Conservation (phyloP, 805 yeast species). For the Cyberlindnera subsufficiens region DNA sequence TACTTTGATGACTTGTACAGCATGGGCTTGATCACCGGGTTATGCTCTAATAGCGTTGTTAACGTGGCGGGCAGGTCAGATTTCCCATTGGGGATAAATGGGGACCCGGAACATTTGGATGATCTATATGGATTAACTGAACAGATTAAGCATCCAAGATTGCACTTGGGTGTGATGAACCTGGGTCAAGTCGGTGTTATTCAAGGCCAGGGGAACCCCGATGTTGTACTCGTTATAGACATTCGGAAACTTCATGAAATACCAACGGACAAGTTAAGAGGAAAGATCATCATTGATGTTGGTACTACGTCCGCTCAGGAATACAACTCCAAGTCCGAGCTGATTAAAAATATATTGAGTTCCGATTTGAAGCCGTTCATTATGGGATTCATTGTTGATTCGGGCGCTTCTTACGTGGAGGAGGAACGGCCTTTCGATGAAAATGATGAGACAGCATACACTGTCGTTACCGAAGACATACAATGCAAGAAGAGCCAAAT, state of each 20-base stretch:
- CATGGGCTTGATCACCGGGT: conserved; percentile 2
- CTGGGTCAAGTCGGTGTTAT: conserved; percentile 10
- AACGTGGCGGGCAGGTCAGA: conserved; percentile 3
- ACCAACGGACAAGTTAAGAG: not conserved
- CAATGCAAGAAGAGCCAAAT: not conserved
- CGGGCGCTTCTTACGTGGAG: conserved; percentile 5
- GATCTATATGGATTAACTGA: not conserved
- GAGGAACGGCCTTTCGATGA: conserved; percentile 1
- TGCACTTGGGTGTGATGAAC: conserved; percentile 4
- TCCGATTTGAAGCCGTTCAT: not conserved
- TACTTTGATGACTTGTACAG: conserved; percentile 12
- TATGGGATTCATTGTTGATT: conserved; percentile 7
- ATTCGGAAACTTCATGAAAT: not conserved
- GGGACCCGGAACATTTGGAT: not conserved
- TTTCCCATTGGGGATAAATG: conserved; percentile 3
- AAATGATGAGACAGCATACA: conserved; percentile 1
- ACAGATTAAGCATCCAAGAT: not conserved
- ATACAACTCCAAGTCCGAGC: conserved; percentile 1
- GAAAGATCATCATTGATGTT: conserved; percentile 4
- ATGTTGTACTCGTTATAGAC: conserved; percentile 3
- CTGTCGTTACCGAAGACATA: conserved; percentile 5
- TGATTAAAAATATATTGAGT: not conserved
- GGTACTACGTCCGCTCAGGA: not conserved
- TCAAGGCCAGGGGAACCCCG: conserved; percentile 4
- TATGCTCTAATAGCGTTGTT: conserved; percentile 1